phyloP scores from a whole-genome alignment of 495 filamentous ascomycete species.

The Alectoria sarmentosa region DNA sequence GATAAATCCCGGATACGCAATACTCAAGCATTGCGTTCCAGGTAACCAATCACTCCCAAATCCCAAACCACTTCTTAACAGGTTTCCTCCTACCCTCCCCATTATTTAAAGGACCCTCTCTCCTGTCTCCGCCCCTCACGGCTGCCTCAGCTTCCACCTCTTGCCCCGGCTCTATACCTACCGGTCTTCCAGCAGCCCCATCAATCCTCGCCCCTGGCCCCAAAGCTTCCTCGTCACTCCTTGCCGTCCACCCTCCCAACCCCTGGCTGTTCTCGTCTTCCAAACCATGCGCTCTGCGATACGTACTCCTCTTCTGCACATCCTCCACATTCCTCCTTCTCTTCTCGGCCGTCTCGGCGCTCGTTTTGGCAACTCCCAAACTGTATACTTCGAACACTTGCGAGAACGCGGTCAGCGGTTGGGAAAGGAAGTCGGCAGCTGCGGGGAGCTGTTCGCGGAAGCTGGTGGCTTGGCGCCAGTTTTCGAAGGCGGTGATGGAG shows the following conservation, averaged over 20 bases:
- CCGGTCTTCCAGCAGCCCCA: slow-evolving; percentile 20
- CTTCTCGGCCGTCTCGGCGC: slow-evolving; percentile 56
- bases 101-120: slow-evolving; percentile 31
- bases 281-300: slow-evolving; percentile 74
- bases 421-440: slow-evolving; percentile 37
- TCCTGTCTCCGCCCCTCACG: slow-evolving; percentile 7
- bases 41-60: slow-evolving; percentile 38
- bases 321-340: slow-evolving; percentile 64
- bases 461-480: slow-evolving; percentile 63
- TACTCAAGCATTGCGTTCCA: background rate
- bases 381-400: slow-evolving; percentile 58
- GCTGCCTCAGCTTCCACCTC: slow-evolving; percentile 20
- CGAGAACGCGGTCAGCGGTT: slow-evolving; percentile 54
- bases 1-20: background rate
- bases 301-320: slow-evolving; percentile 68
- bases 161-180: slow-evolving; percentile 23
- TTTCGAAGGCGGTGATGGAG: slow-evolving; percentile 56
- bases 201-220: slow-evolving; percentile 27
- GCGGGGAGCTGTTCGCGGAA: slow-evolving; percentile 47
- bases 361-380: slow-evolving; percentile 59
- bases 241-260: slow-evolving; percentile 39
- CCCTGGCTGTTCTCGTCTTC: slow-evolving; percentile 41
- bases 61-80: slow-evolving; percentile 58
- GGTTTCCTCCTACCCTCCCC: slow-evolving; percentile 43
- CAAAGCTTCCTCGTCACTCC: slow-evolving; percentile 32